These are phyloP conservation scores for Bacidia rubella DNA, from an alignment of 495 filamentous ascomycete species.

Conservation along the genomic window DNA sequence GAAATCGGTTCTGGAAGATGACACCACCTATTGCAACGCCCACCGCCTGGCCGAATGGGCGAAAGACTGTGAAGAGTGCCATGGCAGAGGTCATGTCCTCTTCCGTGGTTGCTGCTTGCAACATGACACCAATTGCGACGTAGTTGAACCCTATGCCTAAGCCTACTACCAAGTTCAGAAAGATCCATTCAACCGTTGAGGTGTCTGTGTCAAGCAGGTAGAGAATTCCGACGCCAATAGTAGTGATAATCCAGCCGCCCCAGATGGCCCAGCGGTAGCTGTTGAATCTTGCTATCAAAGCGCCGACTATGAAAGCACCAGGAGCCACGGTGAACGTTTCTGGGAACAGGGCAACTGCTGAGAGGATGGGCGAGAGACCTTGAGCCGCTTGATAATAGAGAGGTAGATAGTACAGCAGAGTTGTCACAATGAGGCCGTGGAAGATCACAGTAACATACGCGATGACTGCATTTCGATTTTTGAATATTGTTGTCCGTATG, in stretches of 20 bases:
- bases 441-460: constrained; percentile 34
- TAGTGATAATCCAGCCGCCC: constrained; percentile 39
- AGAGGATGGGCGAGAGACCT: constrained; percentile 36
- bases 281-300: constrained; percentile 33
- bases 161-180: constrained; percentile 38
- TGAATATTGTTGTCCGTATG: constrained; percentile 34
- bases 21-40: constrained; percentile 44
- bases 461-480: constrained; percentile 30
- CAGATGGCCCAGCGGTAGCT: constrained; percentile 41
- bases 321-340: constrained; percentile 39
- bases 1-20: constrained; percentile 49
- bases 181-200: constrained; percentile 33
- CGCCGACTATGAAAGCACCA: constrained; percentile 33
- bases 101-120: constrained; percentile 37
- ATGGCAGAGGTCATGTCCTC: constrained; percentile 40
- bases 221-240: constrained; percentile 35
- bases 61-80: constrained; percentile 45
- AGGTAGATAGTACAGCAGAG: constrained; percentile 46
- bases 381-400: constrained; percentile 51
- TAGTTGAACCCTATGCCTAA: constrained; percentile 28
- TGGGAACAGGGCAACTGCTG: constrained; percentile 48
- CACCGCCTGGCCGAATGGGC: constrained; percentile 41
- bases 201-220: constrained; percentile 34
- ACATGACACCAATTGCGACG: constrained; percentile 26
- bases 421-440: constrained; percentile 37